phyloP scores from a whole-genome alignment of 805 yeast species.

The Wickerhamiella lipophila region DNA sequence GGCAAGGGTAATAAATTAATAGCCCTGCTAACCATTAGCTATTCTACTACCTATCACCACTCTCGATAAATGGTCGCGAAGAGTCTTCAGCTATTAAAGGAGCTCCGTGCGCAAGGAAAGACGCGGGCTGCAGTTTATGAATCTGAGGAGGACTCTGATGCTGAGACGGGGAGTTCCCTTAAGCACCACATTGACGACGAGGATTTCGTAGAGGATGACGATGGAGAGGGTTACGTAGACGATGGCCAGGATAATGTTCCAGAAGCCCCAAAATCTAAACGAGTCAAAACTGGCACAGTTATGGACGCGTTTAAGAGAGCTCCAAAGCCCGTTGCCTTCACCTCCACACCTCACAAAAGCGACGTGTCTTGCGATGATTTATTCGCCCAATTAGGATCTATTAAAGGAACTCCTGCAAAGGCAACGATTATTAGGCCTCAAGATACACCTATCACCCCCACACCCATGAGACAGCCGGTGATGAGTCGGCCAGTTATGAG shows the following conservation, averaged over 20 bases:
- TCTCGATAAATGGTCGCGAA: not conserved
- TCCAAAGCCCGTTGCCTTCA: not conserved
- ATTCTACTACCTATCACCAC: not conserved
- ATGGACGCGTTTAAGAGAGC: not conserved
- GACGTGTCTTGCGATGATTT: not conserved
- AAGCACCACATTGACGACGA: conserved; percentile 73
- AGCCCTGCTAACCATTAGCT: not conserved
- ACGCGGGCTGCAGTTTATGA: conserved; percentile 35
- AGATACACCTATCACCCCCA: not conserved
- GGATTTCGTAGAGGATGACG: conserved; percentile 89
- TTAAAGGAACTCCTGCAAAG: not conserved
- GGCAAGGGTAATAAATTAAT: conserved; percentile 4
- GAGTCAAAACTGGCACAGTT: conserved; percentile 22
- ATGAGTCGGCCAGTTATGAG: conserved; percentile 1
- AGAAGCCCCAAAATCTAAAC: conserved; percentile 24
- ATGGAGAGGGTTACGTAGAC: conserved; percentile 88
- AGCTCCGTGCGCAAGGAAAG: conserved; percentile 29
- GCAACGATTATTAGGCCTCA: not conserved
- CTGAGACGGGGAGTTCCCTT: conserved; percentile 67
- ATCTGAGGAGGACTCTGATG: conserved; percentile 43
- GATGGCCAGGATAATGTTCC: conserved; percentile 68
- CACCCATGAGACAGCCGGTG: not conserved
- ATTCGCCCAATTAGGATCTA: not conserved
- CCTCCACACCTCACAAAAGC: not conserved
- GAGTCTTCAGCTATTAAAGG: not conserved